These are phyloP conservation scores for Phytophthora tentaculata DNA, from an alignment of 352 stramenopile genomes.

Conservation along the genomic window DNA sequence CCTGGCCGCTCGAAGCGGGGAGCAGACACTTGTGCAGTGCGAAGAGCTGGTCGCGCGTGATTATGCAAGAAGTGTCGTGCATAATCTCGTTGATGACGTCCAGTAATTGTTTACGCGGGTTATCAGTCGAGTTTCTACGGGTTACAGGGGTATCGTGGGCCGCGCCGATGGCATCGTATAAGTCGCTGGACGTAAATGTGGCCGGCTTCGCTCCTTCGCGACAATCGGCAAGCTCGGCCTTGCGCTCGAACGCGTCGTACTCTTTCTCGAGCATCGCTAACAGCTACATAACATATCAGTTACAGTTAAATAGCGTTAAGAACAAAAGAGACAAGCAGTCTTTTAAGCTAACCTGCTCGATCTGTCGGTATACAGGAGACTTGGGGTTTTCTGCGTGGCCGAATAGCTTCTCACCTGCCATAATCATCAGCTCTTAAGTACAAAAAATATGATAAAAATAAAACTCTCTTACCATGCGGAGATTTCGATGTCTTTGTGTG, in stretches of 20 bases:
- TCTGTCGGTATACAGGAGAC: conserved; percentile 69
- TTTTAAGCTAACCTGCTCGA: conserved; percentile 53
- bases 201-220: conserved; percentile 42
- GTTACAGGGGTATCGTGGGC: conserved; percentile 49
- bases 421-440: too few species aligned
- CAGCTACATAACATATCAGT: conserved; percentile 36
- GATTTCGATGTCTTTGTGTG: conserved; percentile 37
- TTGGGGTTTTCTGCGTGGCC: conserved; percentile 52
- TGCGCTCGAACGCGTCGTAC: conserved; percentile 64
- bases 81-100: conserved; percentile 74
- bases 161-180: conserved; percentile 77
- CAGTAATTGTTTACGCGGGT: conserved; percentile 49
- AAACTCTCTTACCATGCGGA: conserved; percentile 32
- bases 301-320: not conserved
- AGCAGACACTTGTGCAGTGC: conserved; percentile 65
- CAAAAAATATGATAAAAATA: too few species aligned
- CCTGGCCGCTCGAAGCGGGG: conserved; percentile 44
- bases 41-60: conserved; percentile 69
- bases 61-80: conserved; percentile 54
- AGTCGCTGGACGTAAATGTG: conserved; percentile 67
- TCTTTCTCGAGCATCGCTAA: conserved; percentile 51
- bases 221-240: conserved; percentile 45
- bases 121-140: conserved; percentile 15
- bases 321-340: not conserved
- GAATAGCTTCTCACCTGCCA: conserved; percentile 54